Conservation (phyloP, 1,139 yeast genomes). For the Zygosaccharomyces sapae region DNA sequence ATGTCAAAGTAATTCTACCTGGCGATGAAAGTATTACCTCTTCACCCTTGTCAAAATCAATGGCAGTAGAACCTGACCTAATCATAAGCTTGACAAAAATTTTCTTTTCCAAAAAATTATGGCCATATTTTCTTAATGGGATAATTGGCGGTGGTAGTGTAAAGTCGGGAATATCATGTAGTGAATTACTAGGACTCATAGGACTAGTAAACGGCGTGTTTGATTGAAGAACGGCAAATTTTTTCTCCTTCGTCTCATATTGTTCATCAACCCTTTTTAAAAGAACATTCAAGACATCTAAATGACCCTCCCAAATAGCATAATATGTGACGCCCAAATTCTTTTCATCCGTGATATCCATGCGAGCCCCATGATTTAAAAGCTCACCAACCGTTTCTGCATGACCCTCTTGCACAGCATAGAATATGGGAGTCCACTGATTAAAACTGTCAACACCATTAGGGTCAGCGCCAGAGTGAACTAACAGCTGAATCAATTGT, state of each 20-base stretch:
- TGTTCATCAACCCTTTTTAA: slow-evolving; percentile 34
- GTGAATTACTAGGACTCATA: slow-evolving; percentile 19
- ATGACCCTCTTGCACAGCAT: slow-evolving; percentile 86
- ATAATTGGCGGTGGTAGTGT: slow-evolving; percentile 93
- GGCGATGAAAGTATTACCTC: slow-evolving; percentile 44
- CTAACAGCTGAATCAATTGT: slow-evolving; percentile 61
- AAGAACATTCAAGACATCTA: slow-evolving; percentile 68
- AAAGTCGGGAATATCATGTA: slow-evolving; percentile 71
- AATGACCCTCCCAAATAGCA: slow-evolving; percentile 92
- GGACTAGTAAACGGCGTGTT: slow-evolving; percentile 10
- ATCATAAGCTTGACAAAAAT: slow-evolving; percentile 74
- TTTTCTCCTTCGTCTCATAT: slow-evolving; percentile 12
- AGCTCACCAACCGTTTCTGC: slow-evolving; percentile 64
- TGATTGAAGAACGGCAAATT: slow-evolving; percentile 10
- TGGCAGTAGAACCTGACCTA: slow-evolving; percentile 56
- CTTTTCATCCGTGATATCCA: slow-evolving; percentile 74
- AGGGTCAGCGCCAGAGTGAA: slow-evolving; percentile 70
- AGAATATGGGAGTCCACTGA: slow-evolving; percentile 91
- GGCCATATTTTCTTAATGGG: slow-evolving; percentile 91
- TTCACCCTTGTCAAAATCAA: slow-evolving; percentile 48
- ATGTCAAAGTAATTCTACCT: slow-evolving; percentile 73
- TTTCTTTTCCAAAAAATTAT: slow-evolving; percentile 85
- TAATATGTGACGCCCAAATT: slow-evolving; percentile 80
- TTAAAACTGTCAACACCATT: slow-evolving; percentile 79
- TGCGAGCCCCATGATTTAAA: slow-evolving; percentile 63